phyloP scores from a whole-genome alignment of 768 basidiomycete species.

The Trametes punicea region DNA sequence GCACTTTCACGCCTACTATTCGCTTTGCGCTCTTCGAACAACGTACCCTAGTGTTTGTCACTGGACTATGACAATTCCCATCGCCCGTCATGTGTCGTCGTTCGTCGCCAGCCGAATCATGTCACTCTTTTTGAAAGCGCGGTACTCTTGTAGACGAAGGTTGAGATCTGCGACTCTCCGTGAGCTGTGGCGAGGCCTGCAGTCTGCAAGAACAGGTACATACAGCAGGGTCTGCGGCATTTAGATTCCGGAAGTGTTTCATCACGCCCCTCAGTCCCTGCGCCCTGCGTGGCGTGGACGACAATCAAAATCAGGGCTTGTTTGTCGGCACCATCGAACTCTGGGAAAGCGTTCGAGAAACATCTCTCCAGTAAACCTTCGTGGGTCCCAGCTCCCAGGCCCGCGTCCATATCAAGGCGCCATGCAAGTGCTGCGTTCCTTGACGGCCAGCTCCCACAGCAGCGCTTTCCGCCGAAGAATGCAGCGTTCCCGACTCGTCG shows the following conservation, averaged over 20 bases:
- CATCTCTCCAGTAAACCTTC: neutral
- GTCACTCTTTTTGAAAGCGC: conserved; percentile 11
- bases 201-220: no score
- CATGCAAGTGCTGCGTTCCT: neutral
- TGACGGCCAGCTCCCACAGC: no score
- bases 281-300: no score
- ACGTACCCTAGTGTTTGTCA: conserved; percentile 7
- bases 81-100: neutral
- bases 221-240: no score
- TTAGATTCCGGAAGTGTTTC: no score
- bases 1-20: neutral
- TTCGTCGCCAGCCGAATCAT: neutral
- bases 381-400: no score
- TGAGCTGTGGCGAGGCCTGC: no score
- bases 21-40: conserved; percentile 10
- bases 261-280: no score
- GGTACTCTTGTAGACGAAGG: neutral
- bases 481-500: neutral
- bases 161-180: no score
- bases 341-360: no score
- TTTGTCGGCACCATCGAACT: no score
- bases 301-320: no score
- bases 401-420: neutral
- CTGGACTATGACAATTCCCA: conserved; percentile 12
- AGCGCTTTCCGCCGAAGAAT: neutral